phyloP scores from a whole-genome alignment of 164 flowering plant species.

The Magnolia changhungtana region DNA sequence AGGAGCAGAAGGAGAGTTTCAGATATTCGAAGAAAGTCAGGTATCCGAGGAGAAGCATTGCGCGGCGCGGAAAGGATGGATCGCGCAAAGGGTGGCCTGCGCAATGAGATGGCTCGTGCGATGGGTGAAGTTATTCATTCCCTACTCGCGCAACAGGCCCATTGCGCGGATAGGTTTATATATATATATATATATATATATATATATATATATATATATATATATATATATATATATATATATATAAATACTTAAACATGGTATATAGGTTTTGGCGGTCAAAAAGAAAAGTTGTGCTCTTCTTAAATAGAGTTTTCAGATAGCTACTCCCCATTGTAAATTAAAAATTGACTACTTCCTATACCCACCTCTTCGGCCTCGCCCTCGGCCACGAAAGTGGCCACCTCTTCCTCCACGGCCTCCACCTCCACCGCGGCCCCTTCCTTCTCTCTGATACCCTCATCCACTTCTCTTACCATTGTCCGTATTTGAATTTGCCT shows the following conservation, averaged over 20 bases:
- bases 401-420: slow-evolving; percentile 8
- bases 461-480: neutral
- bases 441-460: slow-evolving; percentile 4
- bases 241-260: neutral
- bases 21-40: no score
- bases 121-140: no score
- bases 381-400: neutral
- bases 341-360: neutral
- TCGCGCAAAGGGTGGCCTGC: no score
- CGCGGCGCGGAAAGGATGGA: no score
- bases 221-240: no score
- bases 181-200: no score
- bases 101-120: no score
- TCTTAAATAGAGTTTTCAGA: neutral
- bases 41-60: no score
- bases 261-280: neutral
- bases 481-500: slow-evolving; percentile 26
- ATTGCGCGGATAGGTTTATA: no score
- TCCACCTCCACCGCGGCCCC: slow-evolving; percentile 8
- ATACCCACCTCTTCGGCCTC: slow-evolving; percentile 1
- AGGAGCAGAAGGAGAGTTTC: no score
- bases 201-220: no score
- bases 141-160: no score
- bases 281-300: neutral
- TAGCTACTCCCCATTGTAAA: neutral